A percentile compares a stretch with the other conserved stretches of the same genome.
Evolutionary conservation across 1,284 basidiomycete genomes (phyloP).

Genomic region (Cryptococcus maquisensis): DNA sequence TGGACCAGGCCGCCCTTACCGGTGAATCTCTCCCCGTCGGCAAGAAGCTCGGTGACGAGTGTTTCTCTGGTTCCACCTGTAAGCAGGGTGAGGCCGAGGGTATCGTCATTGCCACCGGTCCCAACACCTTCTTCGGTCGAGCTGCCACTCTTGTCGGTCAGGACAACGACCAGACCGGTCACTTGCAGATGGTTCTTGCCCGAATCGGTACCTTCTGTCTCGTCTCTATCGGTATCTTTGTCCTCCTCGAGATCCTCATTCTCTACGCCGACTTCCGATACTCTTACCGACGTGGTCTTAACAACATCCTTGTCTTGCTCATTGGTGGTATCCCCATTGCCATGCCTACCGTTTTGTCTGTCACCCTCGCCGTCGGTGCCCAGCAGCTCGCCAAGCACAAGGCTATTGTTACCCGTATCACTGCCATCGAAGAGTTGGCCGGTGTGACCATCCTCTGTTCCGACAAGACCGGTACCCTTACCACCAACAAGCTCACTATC

Average conservation of each 20-base stretch:
- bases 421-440: constrained; percentile 93
- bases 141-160: constrained; percentile 92
- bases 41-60: constrained; percentile 90
- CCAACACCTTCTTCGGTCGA: constrained; percentile 94
- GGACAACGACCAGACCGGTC: constrained; percentile 93
- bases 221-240: constrained; percentile 87
- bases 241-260: constrained; percentile 81
- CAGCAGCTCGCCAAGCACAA: constrained; percentile 98
- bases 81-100: constrained; percentile 97
- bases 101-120: constrained; percentile 91
- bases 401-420: constrained; percentile 97
- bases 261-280: constrained; percentile 84
- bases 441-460: constrained; percentile 96
- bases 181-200: constrained; percentile 95
- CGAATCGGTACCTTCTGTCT: constrained; percentile 95
- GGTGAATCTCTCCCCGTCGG: constrained; percentile 88
- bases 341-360: constrained; percentile 94
- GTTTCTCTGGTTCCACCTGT: constrained; percentile 95
- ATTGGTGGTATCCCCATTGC: constrained; percentile 99
- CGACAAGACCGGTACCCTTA: constrained; percentile 95
- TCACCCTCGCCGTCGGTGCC: constrained; percentile 95
- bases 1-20: constrained; percentile 93
- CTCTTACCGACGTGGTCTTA: constrained; percentile 85
- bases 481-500: constrained; percentile 98
- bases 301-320: constrained; percentile 94